Conservation (phyloP, 2,329 filamentous ascomycete species). For the Colletotrichum destructivum region DNA sequence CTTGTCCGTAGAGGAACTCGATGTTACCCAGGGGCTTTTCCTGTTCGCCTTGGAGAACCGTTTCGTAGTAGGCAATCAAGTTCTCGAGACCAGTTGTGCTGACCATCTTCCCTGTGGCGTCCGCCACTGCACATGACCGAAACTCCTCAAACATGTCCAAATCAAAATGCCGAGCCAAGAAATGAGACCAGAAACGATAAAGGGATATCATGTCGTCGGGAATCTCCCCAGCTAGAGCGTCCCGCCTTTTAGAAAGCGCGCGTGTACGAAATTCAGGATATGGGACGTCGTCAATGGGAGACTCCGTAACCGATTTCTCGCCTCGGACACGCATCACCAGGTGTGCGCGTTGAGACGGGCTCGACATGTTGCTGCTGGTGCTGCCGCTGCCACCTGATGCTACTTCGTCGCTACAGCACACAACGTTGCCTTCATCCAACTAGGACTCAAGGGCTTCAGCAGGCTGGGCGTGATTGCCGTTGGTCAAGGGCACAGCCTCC, state of each 20-base stretch:
- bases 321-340: slow-evolving; percentile 35
- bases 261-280: slow-evolving; percentile 56
- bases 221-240: slow-evolving; percentile 53
- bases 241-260: slow-evolving; percentile 56
- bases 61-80: slow-evolving; percentile 75
- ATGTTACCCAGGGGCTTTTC: slow-evolving; percentile 2
- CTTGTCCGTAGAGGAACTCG: slow-evolving; percentile 29
- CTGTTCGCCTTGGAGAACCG: slow-evolving; percentile 5
- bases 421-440: slow-evolving; percentile 39
- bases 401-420: slow-evolving; percentile 29
- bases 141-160: slow-evolving; percentile 83
- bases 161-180: slow-evolving; percentile 82
- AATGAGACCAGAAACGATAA: slow-evolving; percentile 83
- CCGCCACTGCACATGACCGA: slow-evolving; percentile 75
- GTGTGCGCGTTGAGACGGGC: slow-evolving; percentile 36
- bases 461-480: slow-evolving; percentile 48
- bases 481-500: slow-evolving; percentile 45
- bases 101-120: slow-evolving; percentile 63
- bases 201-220: slow-evolving; percentile 75
- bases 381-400: slow-evolving; percentile 5
- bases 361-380: slow-evolving; percentile 20
- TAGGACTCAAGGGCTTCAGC: slow-evolving; percentile 42
- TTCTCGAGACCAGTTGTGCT: slow-evolving; percentile 71
- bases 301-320: slow-evolving; percentile 15
- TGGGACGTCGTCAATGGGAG: slow-evolving; percentile 37